These are phyloP conservation scores for Tulasnella sp. DNA, from an alignment of 768 basidiomycete genomes.

Conservation along the genomic window DNA sequence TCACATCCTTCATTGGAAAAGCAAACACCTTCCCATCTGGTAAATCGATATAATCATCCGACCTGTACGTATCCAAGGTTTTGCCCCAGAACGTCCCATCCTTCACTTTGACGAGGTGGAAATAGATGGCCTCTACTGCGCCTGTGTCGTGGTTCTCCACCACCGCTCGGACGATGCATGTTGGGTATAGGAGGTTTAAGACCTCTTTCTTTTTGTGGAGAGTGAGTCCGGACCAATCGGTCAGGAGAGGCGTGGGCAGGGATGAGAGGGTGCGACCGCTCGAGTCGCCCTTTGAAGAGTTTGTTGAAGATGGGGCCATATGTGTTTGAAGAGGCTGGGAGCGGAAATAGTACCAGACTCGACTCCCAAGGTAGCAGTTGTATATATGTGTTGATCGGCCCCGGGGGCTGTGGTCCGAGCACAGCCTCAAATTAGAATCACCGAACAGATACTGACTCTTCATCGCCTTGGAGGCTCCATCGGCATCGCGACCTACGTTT, in stretches of 20 bases:
- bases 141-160: neutral
- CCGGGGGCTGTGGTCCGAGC: no score
- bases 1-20: neutral
- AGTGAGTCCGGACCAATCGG: neutral
- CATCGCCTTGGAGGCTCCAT: no score
- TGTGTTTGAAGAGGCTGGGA: no score
- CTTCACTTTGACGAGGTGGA: neutral
- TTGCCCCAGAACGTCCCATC: neutral
- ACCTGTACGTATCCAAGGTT: neutral
- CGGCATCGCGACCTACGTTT: no score
- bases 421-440: no score
- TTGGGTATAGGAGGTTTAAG: neutral
- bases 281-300: no score
- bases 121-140: neutral
- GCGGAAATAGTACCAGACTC: no score
- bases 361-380: no score
- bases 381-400: no score
- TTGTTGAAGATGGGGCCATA: no score
- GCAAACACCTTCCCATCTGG: neutral
- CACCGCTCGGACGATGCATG: neutral
- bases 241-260: neutral
- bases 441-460: no score
- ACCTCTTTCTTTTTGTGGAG: neutral
- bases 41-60: neutral
- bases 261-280: neutral